These are phyloP conservation scores for Agroathelia rolfsii DNA, from an alignment of 1,284 basidiomycete species.

Conservation along the genomic window DNA sequence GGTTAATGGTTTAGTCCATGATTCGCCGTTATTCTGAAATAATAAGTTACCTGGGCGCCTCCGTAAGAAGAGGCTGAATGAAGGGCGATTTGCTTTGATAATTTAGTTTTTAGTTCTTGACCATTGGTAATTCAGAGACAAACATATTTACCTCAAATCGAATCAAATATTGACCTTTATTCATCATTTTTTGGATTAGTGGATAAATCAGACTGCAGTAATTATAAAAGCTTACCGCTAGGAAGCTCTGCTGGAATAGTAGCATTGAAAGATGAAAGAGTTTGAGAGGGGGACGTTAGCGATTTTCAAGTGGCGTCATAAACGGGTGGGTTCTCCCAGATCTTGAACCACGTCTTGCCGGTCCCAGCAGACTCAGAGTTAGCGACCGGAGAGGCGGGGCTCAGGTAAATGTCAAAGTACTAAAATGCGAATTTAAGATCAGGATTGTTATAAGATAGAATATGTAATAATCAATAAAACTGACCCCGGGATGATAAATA, in stretches of 20 bases:
- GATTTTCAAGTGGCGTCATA: constrained; percentile 26
- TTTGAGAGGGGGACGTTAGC: no score
- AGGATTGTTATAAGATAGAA: not conserved
- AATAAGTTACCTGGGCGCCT: constrained; percentile 20
- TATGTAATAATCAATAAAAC: constrained; percentile 6
- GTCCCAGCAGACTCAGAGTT: constrained; percentile 30
- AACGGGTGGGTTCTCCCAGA: constrained; percentile 30
- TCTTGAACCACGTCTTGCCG: constrained; percentile 39
- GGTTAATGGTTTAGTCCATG: no score
- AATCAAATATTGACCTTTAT: constrained; percentile 18
- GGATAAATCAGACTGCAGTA: no score
- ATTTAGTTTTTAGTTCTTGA: no score
- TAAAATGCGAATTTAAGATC: no score
- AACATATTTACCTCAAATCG: no score
- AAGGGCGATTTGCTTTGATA: constrained; percentile 30
- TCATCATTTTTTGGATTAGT: no score
- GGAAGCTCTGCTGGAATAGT: no score
- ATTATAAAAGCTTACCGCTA: no score
- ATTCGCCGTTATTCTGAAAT: no score
- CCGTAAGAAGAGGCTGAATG: constrained; percentile 21
- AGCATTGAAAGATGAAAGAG: no score
- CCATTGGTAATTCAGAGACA: no score
- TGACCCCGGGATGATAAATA: constrained; percentile 31
- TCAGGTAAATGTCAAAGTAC: constrained; percentile 34
- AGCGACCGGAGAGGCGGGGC: constrained; percentile 29